Conservation (phyloP, 768 basidiomycete species). For the Macrolepiota dolichaula region DNA sequence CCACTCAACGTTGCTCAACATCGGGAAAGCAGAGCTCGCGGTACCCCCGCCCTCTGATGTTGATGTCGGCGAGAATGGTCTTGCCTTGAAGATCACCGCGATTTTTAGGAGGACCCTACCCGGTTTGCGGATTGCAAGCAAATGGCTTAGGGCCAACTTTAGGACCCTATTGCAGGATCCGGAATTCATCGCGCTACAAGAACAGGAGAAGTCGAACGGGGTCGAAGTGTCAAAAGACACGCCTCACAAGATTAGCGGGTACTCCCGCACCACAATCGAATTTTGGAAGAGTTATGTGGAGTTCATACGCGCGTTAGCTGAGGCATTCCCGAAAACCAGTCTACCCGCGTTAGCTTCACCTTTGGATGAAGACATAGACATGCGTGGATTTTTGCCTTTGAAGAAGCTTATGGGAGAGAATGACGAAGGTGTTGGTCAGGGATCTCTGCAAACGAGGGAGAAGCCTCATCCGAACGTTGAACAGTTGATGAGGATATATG, state of each 20-base stretch:
- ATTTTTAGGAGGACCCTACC: constrained; percentile 83
- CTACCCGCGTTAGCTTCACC: constrained; percentile 57
- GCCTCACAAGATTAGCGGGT: constrained; percentile 28
- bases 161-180: constrained; percentile 56
- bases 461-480: constrained; percentile 88
- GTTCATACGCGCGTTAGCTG: constrained; percentile 59
- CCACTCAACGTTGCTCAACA: constrained; percentile 57
- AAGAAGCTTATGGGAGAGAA: constrained; percentile 51
- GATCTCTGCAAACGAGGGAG: constrained; percentile 24
- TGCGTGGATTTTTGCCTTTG: constrained; percentile 85
- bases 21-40: constrained; percentile 61
- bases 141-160: constrained; percentile 82
- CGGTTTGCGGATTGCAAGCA: constrained; percentile 80
- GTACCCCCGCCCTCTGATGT: constrained; percentile 53
- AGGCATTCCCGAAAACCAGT: constrained; percentile 63
- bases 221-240: constrained; percentile 26
- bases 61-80: constrained; percentile 46
- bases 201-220: constrained; percentile 25
- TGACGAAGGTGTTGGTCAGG: constrained; percentile 18
- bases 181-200: constrained; percentile 31
- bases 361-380: constrained; percentile 89
- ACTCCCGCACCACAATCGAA: constrained; percentile 35
- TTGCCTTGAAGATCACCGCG: constrained; percentile 84
- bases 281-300: constrained; percentile 76
- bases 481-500: constrained; percentile 90